Evolutionary conservation across 805 yeast genomes (phyloP).

Genomic region (Candida alai): DNA sequence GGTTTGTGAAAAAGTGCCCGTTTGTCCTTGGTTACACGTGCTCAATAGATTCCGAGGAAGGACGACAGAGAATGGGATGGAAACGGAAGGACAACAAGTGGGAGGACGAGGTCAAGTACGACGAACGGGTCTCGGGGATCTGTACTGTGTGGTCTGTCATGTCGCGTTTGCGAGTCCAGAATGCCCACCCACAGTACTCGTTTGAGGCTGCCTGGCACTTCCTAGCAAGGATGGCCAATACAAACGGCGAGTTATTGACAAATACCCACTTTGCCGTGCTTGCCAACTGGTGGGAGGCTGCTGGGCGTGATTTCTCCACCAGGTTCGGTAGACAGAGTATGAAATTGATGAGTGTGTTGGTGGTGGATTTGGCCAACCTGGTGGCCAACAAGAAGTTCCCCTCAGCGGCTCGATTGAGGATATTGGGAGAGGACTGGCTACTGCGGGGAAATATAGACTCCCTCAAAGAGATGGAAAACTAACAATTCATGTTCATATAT

Average conservation of each 20-base stretch:
- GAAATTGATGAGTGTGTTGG: conserved; percentile 52
- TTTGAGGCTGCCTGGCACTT: conserved; percentile 56
- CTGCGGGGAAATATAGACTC: conserved; percentile 42
- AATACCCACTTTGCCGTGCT: conserved; percentile 70
- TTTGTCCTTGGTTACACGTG: conserved; percentile 79
- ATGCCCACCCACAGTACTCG: conserved; percentile 34
- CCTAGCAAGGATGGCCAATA: conserved; percentile 68
- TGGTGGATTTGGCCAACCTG: conserved; percentile 49
- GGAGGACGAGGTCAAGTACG: conserved; percentile 65
- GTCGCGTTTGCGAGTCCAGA: conserved; percentile 51
- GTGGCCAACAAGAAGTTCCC: conserved; percentile 55
- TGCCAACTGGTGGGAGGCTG: conserved; percentile 91
- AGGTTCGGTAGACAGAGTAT: conserved; percentile 67
- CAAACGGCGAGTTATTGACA: conserved; percentile 44
- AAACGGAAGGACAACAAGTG: conserved; percentile 51
- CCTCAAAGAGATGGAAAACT: conserved; percentile 41
- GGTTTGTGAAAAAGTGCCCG: conserved; percentile 91
- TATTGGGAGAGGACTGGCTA: conserved; percentile 79
- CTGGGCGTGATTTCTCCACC: conserved; percentile 51
- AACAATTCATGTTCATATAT: too few relatives aligned
- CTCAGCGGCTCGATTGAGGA: conserved; percentile 72
- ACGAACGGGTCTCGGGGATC: conserved; percentile 86
- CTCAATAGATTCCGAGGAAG: conserved; percentile 73
- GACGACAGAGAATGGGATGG: conserved; percentile 87
- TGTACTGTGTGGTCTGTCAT: conserved; percentile 75